Conservation (phyloP, 805 yeast species). For the Hanseniaspora hatyaiensis region DNA sequence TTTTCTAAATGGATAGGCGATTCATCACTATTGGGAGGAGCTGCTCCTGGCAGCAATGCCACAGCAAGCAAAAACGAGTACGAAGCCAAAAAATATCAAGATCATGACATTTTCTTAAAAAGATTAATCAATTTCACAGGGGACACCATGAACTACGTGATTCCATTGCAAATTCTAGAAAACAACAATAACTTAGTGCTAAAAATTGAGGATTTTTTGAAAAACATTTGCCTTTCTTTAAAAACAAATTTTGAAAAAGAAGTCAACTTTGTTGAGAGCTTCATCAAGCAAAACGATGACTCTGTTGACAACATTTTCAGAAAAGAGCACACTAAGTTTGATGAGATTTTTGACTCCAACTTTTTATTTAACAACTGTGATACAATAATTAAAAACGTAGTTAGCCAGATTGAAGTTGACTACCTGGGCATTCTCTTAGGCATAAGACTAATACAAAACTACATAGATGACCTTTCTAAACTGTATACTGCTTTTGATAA, state of each 20-base stretch:
- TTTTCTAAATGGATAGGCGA: slow-evolving; percentile 1
- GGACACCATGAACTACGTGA: neutral
- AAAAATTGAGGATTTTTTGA: slow-evolving; percentile 10
- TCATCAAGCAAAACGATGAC: slow-evolving; percentile 19
- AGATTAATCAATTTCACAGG: neutral
- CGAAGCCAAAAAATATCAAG: neutral
- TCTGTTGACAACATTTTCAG: neutral
- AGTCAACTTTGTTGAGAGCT: neutral
- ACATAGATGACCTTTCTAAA: no score
- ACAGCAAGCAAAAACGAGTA: neutral
- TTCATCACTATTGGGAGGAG: no score
- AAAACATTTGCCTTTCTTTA: slow-evolving; percentile 4
- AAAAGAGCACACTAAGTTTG: neutral
- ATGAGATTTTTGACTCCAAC: slow-evolving; percentile 32
- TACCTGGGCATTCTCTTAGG: slow-evolving; percentile 66
- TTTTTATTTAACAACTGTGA: slow-evolving; percentile 43
- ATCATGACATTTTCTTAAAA: neutral
- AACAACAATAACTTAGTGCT: neutral
- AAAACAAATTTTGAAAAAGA: slow-evolving; percentile 3
- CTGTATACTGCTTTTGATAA: no score
- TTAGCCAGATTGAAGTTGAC: slow-evolving; percentile 41
- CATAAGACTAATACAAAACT: slow-evolving; percentile 57
- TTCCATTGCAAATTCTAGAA: slow-evolving; percentile 12
- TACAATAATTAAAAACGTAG: slow-evolving; percentile 35
- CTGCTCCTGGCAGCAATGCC: neutral